Evolutionary conservation across 306 rosid species (phyloP), one percentile per base, ranked within the genome.

Genomic region (Comarum palustre): DNA sequence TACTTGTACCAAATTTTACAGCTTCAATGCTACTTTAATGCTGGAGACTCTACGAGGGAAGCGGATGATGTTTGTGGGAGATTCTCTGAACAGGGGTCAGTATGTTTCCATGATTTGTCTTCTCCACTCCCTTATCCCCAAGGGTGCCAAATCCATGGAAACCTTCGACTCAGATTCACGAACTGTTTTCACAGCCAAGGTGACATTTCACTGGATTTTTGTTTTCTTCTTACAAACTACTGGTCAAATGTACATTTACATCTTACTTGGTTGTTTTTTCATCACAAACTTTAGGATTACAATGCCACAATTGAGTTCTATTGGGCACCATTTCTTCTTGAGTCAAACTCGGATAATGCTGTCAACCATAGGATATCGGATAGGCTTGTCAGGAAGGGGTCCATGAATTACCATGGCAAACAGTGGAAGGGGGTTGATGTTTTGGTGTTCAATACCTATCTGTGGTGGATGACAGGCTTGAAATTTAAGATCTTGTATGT

Each of bases 401-500:
- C 99, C 38, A 85, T 95, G 74, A 90, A 87, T 71, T 91, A 88
- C 77, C 99, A 95, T 63, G 97, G 99, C 8, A 66, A 79, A 20
- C 68, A 86, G 24, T 95, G 99, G 99, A 95, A 95, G 77, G 90
- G 91, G 4, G 97, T 81, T 63, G 96, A 95, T 68, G 84, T 95
- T 69, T 55, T 90, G 69, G 96, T 95, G 27, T 88, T 95, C 73
- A 95, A 95, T 77, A 88, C 99, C 34, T 95, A 95, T 65, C 90
- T 95, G 55, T 95, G 99, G 99, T 95, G 99, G 99, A 88, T 95
- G 88, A 88, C 96, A 0, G 99, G 96, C 73, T 77, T 81, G 79
- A 74, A 91, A 60, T 89, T 95, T 93, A 95, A 91, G 66, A 86
- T 90, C 45, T 71, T 91, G 99, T 95, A 81, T 38, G 79, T 62